Base-by-base conservation (phyloP, 1,284 basidiomycete genomes). In the Schizopora paradoxa region DNA sequence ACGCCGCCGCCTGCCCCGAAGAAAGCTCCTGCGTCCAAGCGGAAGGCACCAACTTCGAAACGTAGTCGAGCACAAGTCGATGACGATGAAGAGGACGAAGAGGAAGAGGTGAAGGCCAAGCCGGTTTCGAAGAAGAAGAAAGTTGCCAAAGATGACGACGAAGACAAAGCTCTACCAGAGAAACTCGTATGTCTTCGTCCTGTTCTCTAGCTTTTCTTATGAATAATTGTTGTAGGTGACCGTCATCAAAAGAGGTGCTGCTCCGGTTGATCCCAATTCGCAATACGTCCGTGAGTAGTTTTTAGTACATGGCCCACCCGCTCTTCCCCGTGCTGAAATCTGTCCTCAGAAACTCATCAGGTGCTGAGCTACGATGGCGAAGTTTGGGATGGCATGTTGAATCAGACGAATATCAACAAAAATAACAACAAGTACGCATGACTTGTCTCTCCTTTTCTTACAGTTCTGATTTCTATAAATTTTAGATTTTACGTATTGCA, bases 371-470 rank as follows among this genome's bases (percentile, higher is more conserved):
- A 52, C 2, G 69, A 73, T 34, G 68, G 65, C 11, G 54, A 60
- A 23, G 69, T 79, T 10, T 83, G 74, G 73, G 81, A 83, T 57
- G 79, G 76, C n/a, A 80, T 77, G 68, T 69, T 84, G 47, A 82
- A 82, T 59, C 80, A 83, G 60, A 82, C 80, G 1, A 71, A 82
- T 53, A 68, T 82, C 16, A 69, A 67, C 29, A 72, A 68, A 50
- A 76, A 82, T 61, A 75, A 77, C 51, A 82, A 82, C 65, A 82
- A 82, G 78, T 79, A 42, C 37, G 63, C 46, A 13, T 40, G 6
- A 11, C 11, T 23, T 38, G 41, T 2, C 14, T 10, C 28, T 8
- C 40, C 6, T 23, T 47, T 35, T 40, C 13, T 29, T 43, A 13
- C 26, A 38, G n/a, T 23, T 51, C n/a, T n/a, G 5, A 5, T 6